These are phyloP conservation scores for Leucocoprinus leucothites DNA, from an alignment of 768 basidiomycete genomes.

Conservation along the genomic window DNA sequence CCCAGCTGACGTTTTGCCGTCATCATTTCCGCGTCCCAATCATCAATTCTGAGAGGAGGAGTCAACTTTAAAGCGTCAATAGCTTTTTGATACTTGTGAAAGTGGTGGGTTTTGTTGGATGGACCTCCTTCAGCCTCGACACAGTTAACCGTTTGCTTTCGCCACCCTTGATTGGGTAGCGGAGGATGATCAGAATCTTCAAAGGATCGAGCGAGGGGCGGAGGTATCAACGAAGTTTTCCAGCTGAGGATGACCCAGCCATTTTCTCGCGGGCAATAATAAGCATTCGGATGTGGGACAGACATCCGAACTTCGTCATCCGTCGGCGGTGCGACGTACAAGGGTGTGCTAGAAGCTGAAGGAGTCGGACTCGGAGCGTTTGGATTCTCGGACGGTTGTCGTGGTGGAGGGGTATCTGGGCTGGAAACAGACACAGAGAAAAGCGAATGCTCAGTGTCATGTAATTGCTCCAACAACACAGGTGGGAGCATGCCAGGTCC, in stretches of 20 bases:
- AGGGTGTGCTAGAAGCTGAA: slow-evolving; percentile 20
- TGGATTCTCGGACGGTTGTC: slow-evolving; percentile 14
- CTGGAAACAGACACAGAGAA: slow-evolving; percentile 51
- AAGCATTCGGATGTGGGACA: slow-evolving; percentile 78
- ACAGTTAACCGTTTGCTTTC: slow-evolving; percentile 49
- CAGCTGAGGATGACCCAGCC: slow-evolving; percentile 78
- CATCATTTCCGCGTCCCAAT: slow-evolving; percentile 53
- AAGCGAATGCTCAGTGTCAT: slow-evolving; percentile 70
- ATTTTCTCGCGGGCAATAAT: slow-evolving; percentile 80
- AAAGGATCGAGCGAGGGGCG: slow-evolving; percentile 59
- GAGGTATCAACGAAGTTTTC: slow-evolving; percentile 59
- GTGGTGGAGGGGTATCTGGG: slow-evolving; percentile 20
- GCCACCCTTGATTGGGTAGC: slow-evolving; percentile 55
- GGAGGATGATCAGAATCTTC: slow-evolving; percentile 31
- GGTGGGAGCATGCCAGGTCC: slow-evolving; percentile 72
- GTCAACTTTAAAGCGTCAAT: slow-evolving; percentile 68
- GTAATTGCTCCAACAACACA: slow-evolving; percentile 60
- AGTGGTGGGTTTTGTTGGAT: slow-evolving; percentile 73
- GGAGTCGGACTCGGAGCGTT: slow-evolving; percentile 17
- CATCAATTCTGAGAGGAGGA: slow-evolving; percentile 53
- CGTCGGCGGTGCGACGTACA: slow-evolving; percentile 29
- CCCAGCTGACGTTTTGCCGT: slow-evolving; percentile 51
- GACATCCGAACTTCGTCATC: slow-evolving; percentile 63
- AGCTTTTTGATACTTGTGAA: slow-evolving; percentile 69
- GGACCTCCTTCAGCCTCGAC: slow-evolving; percentile 43